phyloP scores from a whole-genome alignment of 2,329 filamentous ascomycete genomes.

The Bimuria novae-zelandiae region DNA sequence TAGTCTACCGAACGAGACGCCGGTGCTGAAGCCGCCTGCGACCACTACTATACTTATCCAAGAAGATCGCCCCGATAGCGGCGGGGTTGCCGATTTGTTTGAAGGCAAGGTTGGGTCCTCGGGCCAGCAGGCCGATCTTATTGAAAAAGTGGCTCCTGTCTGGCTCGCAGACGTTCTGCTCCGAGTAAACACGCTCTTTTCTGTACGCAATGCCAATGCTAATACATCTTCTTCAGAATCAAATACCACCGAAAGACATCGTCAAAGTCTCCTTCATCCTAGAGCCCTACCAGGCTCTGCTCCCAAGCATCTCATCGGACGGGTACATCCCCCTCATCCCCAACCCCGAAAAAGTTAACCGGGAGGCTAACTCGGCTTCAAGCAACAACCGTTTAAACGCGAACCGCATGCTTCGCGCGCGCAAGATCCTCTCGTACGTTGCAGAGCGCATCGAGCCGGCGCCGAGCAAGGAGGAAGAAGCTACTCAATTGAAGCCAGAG shows the following conservation, averaged over 20 bases:
- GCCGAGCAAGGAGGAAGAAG: conserved; percentile 59
- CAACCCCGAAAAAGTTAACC: conserved; percentile 28
- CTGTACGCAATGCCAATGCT: not conserved
- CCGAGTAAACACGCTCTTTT: conserved; percentile 52
- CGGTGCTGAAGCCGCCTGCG: conserved; percentile 72
- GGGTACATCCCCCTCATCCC: conserved; percentile 54
- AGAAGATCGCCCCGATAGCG: conserved; percentile 66
- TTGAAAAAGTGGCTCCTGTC: conserved; percentile 85
- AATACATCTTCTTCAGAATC: conserved; percentile 60
- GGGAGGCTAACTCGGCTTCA: conserved; percentile 29
- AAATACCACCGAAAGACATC: conserved; percentile 83
- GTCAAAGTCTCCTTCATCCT: conserved; percentile 95
- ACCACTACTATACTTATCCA: conserved; percentile 68
- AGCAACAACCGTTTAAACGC: conserved; percentile 91
- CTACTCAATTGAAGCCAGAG: conserved; percentile 68
- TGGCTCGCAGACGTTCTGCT: conserved; percentile 92
- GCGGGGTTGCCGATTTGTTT: conserved; percentile 81
- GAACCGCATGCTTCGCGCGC: conserved; percentile 93
- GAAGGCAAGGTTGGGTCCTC: conserved; percentile 82
- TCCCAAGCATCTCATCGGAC: conserved; percentile 78
- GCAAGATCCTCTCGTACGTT: conserved; percentile 91
- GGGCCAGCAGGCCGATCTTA: conserved; percentile 75
- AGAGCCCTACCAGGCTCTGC: conserved; percentile 74
- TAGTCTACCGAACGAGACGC: conserved; percentile 73
- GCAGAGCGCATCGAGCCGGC: conserved; percentile 83